A percentile compares a stretch with the other conserved stretches of the same genome.
phyloP scores from a whole-genome alignment of 495 filamentous ascomycete species.

The Neurospora sp. region DNA sequence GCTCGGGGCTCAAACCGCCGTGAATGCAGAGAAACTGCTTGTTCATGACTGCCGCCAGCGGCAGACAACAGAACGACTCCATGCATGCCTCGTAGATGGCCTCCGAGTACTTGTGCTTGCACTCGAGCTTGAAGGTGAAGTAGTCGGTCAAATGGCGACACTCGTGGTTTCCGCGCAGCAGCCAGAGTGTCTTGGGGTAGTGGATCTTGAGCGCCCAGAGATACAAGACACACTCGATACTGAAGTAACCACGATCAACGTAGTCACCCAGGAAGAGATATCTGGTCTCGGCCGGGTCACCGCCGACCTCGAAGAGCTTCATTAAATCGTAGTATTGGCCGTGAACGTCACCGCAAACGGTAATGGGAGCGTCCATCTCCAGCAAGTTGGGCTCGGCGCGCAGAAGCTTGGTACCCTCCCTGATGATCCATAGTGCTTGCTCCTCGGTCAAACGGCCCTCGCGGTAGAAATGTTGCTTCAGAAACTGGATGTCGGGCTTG shows the following conservation, averaged over 20 bases:
- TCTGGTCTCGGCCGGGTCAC: constrained; percentile 88
- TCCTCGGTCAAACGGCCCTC: constrained; percentile 96
- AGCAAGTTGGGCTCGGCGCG: constrained; percentile 85
- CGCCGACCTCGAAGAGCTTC: constrained; percentile 98
- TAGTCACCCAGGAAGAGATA: constrained; percentile 98
- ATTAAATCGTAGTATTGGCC: constrained; percentile 98
- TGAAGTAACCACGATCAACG: constrained; percentile 96
- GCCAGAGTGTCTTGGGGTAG: constrained; percentile 95
- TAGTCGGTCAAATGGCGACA: constrained; percentile 98
- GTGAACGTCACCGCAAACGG: constrained; percentile 97
- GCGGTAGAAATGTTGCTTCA: constrained; percentile 97
- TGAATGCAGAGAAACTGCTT: constrained; percentile 99
- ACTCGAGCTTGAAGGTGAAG: constrained; percentile 99
- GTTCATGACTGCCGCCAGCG: constrained; percentile 97
- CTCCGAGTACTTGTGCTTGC: constrained; percentile 98
- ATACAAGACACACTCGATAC: constrained; percentile 97
- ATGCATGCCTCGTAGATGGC: constrained; percentile 95
- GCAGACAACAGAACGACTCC: constrained; percentile 92
- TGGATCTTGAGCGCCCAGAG: constrained; percentile 98
- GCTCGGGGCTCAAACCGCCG: constrained; percentile 86
- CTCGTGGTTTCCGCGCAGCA: constrained; percentile 95
- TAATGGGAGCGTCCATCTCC: constrained; percentile 99
- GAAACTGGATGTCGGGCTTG: constrained; percentile 86
- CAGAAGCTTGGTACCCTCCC: constrained; percentile 71
- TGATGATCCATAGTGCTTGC: constrained; percentile 92